phyloP scores from a whole-genome alignment of 441 rosid genomes.

The Gossypium laxum region DNA sequence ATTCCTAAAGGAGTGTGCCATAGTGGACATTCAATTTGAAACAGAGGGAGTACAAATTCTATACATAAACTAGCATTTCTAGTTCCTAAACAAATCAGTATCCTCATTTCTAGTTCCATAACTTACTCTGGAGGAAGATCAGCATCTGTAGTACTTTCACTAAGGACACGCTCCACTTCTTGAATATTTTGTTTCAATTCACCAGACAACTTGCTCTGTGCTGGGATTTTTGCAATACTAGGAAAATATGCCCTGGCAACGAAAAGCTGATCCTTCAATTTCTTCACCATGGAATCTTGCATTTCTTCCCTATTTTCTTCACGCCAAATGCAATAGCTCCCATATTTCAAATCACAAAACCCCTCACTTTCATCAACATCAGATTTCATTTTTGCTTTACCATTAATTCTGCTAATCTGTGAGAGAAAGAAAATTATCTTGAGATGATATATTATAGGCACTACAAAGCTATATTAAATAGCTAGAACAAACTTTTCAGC shows the following conservation, averaged over 20 bases:
- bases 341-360: slow-evolving; percentile 54
- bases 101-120: neutral
- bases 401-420: slow-evolving; percentile 35
- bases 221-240: slow-evolving; percentile 69
- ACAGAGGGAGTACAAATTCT: neutral
- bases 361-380: slow-evolving; percentile 37
- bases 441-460: slow-evolving; percentile 15
- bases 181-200: slow-evolving; percentile 83
- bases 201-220: slow-evolving; percentile 55
- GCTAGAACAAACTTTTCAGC: slow-evolving; percentile 4
- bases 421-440: slow-evolving; percentile 18
- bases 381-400: slow-evolving; percentile 21
- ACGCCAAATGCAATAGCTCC: slow-evolving; percentile 2
- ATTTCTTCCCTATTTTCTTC: slow-evolving; percentile 1
- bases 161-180: slow-evolving; percentile 77
- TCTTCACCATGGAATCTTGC: slow-evolving; percentile 2
- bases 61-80: neutral
- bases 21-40: neutral
- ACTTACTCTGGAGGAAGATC: slow-evolving; percentile 80
- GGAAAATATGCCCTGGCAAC: slow-evolving; percentile 94
- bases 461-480: slow-evolving; percentile 1
- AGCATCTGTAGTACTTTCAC: slow-evolving; percentile 68
- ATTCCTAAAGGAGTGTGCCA: neutral
- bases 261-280: slow-evolving; percentile 24
- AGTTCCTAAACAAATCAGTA: neutral